These are phyloP conservation scores for Solanum paucissectum DNA, from an alignment of 257 asterid genomes.

Conservation along the genomic window DNA sequence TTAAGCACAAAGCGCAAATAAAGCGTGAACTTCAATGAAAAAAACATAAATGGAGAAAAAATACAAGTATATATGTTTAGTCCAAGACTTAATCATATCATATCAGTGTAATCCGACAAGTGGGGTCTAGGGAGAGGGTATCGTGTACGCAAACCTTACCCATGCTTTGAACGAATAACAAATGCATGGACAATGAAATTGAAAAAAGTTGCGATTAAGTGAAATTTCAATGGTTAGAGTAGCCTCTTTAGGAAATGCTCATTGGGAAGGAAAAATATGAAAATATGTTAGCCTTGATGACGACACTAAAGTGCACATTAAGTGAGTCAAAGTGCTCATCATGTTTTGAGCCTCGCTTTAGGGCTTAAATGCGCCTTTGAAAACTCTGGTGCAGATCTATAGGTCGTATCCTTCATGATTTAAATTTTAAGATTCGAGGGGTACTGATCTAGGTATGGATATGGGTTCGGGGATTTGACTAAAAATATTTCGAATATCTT, in stretches of 20 bases:
- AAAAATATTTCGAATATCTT: not conserved
- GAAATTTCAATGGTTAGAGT: not conserved
- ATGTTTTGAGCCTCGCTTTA: not conserved
- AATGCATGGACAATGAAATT: not conserved
- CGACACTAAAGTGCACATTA: not conserved
- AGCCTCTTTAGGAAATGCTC: not conserved
- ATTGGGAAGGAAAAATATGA: not conserved
- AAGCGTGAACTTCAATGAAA: no score
- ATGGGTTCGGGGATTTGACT: not conserved
- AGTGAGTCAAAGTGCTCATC: not conserved
- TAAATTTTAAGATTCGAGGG: not conserved
- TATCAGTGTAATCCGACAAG: not conserved
- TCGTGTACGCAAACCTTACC: not conserved
- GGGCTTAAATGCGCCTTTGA: not conserved
- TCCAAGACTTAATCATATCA: no score
- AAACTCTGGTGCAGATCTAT: not conserved
- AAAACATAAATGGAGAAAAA: no score
- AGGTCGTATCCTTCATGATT: not conserved
- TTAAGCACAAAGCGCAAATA: not conserved
- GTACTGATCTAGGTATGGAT: not conserved
- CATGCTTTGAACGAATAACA: not conserved
- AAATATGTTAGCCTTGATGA: not conserved
- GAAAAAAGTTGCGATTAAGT: not conserved
- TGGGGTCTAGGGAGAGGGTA: not conserved
- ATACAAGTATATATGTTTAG: no score